phyloP scores from a whole-genome alignment of 805 yeast species.

The Ogataea zsoltii region DNA sequence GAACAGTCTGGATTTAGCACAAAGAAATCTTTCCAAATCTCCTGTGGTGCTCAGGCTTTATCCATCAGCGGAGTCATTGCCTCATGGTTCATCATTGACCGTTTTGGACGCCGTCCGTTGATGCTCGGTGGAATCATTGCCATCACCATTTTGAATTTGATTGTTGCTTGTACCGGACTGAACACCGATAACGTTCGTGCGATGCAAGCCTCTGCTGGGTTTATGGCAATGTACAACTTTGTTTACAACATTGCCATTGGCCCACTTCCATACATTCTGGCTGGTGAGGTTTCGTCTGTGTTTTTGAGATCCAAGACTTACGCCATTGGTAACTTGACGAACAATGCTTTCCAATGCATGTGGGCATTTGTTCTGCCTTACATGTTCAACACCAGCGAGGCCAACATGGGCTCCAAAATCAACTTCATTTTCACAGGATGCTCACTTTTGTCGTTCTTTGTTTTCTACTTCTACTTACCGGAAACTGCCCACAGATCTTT shows the following conservation, averaged over 20 bases:
- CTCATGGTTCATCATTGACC: constrained; percentile 43
- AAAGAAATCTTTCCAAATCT: constrained; percentile 36
- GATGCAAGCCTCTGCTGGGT: constrained; percentile 32
- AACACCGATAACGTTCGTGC: constrained; percentile 20
- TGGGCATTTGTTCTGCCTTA: constrained; percentile 46
- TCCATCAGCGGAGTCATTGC: constrained; percentile 34
- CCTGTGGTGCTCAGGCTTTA: constrained; percentile 35
- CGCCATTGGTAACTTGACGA: constrained; percentile 34
- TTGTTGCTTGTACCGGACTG: constrained; percentile 31
- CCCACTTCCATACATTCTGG: constrained; percentile 30
- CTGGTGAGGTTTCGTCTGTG: constrained; percentile 42
- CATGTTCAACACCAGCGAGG: constrained; percentile 48
- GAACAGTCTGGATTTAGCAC: constrained; percentile 47
- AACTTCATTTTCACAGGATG: constrained; percentile 48
- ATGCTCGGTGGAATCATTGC: constrained; percentile 30
- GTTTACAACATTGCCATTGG: constrained; percentile 34
- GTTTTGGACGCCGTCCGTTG: constrained; percentile 40
- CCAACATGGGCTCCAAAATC: constrained; percentile 51
- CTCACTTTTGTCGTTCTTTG: constrained; percentile 33
- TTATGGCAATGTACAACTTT: constrained; percentile 26
- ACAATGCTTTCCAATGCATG: constrained; percentile 36
- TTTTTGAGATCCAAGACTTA: constrained; percentile 42
- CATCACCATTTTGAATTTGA: constrained; percentile 24
- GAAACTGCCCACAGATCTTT: constrained; percentile 60
- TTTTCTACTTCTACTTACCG: constrained; percentile 56